phyloP scores from a whole-genome alignment of 345 rosid species.

The Brassica incana region DNA sequence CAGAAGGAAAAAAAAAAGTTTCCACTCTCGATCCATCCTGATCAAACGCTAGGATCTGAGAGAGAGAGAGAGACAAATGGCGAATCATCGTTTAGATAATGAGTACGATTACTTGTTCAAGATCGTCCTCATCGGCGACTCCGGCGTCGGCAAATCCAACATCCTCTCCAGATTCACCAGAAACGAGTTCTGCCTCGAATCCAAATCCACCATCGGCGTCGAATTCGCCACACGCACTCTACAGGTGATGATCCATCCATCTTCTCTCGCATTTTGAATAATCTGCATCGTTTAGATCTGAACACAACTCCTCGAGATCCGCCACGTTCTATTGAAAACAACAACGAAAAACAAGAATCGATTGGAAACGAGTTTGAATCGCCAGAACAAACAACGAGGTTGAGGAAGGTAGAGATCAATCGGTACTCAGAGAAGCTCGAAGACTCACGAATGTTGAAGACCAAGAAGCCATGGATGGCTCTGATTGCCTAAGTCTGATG shows the following conservation, averaged over 20 bases:
- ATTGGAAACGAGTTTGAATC: no score
- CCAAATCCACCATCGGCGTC: conserved; percentile 74
- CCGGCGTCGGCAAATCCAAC: conserved; percentile 81
- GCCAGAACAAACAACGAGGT: no score
- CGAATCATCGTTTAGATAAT: conserved; percentile 50
- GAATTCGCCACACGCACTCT: conserved; percentile 71
- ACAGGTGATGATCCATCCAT: conserved; percentile 31
- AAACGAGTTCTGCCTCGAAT: conserved; percentile 69
- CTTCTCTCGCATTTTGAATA: no score
- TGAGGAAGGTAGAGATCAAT: no score
- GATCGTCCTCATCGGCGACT: conserved; percentile 79
- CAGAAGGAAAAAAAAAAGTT: background rate
- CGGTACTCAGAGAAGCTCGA: no score
- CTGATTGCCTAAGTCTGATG: no score
- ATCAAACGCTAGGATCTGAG: conserved; percentile 14
- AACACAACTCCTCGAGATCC: background rate
- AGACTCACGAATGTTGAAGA: no score
- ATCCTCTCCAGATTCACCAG: conserved; percentile 72
- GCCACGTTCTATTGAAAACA: background rate
- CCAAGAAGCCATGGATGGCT: no score
- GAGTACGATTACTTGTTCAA: conserved; percentile 73
- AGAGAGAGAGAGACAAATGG: conserved; percentile 40
- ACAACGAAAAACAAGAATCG: no score
- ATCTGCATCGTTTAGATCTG: conserved; percentile 9
- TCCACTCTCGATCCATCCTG: conserved; percentile 21